Percentiles rank a stretch among this genome's conserved stretches.
Conservation (phyloP, 176 grass and related monocot genomes). For the Canna indica region DNA sequence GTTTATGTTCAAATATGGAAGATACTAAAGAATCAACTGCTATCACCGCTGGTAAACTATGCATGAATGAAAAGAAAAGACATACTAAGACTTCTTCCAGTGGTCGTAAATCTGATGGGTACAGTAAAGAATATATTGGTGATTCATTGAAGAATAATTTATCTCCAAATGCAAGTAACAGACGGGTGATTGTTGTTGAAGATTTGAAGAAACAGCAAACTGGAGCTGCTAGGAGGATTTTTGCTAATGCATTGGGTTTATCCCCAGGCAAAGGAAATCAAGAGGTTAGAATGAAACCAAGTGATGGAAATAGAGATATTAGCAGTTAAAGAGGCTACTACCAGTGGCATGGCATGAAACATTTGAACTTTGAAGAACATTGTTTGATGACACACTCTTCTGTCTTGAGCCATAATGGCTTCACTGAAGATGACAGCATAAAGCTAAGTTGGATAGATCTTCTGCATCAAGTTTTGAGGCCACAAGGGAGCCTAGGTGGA, state of each 20-base stretch:
- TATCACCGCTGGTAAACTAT: conserved; percentile 6
- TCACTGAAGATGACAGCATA: no score
- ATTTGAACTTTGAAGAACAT: neutral
- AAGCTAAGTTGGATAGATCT: no score
- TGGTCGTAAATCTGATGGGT: neutral
- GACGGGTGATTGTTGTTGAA: conserved; percentile 28
- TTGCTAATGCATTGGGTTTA: conserved; percentile 62
- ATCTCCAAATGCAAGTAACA: neutral
- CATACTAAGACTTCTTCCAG: neutral
- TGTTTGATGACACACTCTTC: no score
- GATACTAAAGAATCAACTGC: conserved; percentile 2
- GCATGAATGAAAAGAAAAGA: conserved; percentile 2
- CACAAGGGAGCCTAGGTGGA: no score
- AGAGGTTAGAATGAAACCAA: conserved; percentile 10
- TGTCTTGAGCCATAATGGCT: no score
- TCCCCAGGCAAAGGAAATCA: conserved; percentile 28
- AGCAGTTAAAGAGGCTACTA: neutral
- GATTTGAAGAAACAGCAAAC: conserved; percentile 68
- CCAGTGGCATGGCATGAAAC: neutral
- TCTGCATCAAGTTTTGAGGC: no score
- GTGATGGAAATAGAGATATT: conserved; percentile 13
- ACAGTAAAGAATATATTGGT: neutral
- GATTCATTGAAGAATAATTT: neutral
- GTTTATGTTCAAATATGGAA: neutral
- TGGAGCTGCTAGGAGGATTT: conserved; percentile 85